These are phyloP conservation scores for Colletotrichum brevisporum DNA, from an alignment of 2,329 filamentous ascomycete species.

Conservation along the genomic window DNA sequence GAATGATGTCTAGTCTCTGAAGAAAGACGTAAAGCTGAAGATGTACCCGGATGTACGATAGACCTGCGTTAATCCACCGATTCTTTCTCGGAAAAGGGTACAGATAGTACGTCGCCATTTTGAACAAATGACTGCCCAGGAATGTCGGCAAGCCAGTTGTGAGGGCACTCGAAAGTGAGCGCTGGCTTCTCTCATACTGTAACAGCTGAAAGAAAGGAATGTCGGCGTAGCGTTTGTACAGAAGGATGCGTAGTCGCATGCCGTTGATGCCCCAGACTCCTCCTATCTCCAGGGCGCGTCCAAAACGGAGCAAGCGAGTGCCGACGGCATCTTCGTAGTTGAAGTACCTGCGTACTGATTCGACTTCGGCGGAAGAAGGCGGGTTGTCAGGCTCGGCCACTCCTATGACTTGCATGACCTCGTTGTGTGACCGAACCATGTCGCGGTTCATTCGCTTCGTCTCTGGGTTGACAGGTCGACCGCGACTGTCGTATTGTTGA, in stretches of 20 bases:
- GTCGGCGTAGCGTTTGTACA: conserved; percentile 65
- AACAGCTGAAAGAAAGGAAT: conserved; percentile 64
- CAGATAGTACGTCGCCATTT: conserved; percentile 45
- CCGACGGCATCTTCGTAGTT: conserved; percentile 64
- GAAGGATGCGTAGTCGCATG: conserved; percentile 67
- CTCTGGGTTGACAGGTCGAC: conserved; percentile 68
- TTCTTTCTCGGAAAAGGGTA: conserved; percentile 40
- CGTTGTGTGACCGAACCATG: conserved; percentile 72
- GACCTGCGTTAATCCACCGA: conserved; percentile 40
- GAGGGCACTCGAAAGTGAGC: conserved; percentile 51
- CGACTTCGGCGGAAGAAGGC: conserved; percentile 54
- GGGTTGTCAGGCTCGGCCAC: conserved; percentile 71
- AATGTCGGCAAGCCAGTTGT: conserved; percentile 58
- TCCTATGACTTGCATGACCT: conserved; percentile 74
- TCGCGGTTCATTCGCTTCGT: conserved; percentile 69
- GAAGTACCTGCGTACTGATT: conserved; percentile 59
- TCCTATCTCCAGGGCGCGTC: conserved; percentile 56
- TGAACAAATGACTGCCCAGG: conserved; percentile 51
- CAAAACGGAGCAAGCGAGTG: conserved; percentile 52
- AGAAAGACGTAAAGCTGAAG: conserved; percentile 67
- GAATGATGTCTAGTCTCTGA: conserved; percentile 65
- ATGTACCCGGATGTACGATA: conserved; percentile 62
- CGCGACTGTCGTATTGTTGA: conserved; percentile 69
- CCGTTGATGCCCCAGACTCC: conserved; percentile 67
- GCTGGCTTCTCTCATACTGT: conserved; percentile 50